phyloP scores from a whole-genome alignment of 2,329 filamentous ascomycete genomes.

The Fusarium sp. region DNA sequence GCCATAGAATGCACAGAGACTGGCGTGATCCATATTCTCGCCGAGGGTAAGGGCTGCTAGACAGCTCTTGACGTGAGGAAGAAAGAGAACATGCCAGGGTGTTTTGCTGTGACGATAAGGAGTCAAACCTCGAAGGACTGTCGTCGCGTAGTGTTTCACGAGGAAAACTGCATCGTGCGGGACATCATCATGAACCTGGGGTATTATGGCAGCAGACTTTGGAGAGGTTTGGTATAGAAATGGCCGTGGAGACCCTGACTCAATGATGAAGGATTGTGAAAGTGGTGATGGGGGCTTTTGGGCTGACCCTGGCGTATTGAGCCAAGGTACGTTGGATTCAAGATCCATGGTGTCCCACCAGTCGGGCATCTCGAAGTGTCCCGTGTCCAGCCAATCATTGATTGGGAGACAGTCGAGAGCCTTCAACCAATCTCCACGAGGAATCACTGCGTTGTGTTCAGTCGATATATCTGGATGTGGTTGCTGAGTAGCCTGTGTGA shows the following conservation, averaged over 20 bases:
- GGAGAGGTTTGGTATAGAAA: rapidly evolving
- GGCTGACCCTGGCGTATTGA: rapidly evolving
- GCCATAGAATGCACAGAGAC: slow-evolving; percentile 33
- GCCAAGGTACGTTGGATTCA: neutral
- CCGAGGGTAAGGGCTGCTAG: slow-evolving; percentile 27
- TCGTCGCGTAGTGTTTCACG: slow-evolving; percentile 28
- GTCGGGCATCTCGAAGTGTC: neutral
- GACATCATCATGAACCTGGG: neutral
- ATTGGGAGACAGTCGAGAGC: neutral
- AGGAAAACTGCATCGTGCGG: slow-evolving; percentile 30
- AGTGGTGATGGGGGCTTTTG: neutral
- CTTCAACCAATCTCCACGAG: slow-evolving; percentile 3
- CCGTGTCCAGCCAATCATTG: neutral
- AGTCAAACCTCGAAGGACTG: slow-evolving; percentile 27
- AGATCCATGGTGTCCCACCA: slow-evolving; percentile 22
- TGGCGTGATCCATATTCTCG: slow-evolving; percentile 32
- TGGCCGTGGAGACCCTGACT: rapidly evolving
- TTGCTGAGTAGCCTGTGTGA: neutral
- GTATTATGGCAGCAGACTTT: neutral
- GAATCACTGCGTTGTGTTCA: neutral
- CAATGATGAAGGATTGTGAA: neutral
- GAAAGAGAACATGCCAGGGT: slow-evolving; percentile 33
- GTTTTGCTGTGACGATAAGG: slow-evolving; percentile 40
- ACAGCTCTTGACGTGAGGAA: slow-evolving; percentile 30
- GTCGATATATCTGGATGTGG: neutral